A percentile compares a stretch with the other conserved stretches of the same genome.
Evolutionary conservation across 1,284 basidiomycete species (phyloP).

Genomic region (Heterobasidion parviporum): DNA sequence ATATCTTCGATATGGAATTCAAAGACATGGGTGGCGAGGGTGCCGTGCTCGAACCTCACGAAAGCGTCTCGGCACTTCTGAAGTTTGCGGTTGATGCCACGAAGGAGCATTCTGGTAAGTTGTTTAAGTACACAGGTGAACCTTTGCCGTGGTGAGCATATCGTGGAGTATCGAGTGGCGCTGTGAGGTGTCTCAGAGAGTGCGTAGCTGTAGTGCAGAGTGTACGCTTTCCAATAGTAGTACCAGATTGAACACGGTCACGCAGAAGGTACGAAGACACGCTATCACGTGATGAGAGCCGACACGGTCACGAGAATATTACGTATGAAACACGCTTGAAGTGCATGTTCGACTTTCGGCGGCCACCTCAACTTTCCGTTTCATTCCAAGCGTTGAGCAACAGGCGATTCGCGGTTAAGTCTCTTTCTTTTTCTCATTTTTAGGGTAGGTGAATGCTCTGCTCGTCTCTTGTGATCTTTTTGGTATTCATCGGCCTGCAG

Average conservation of each 20-base stretch:
- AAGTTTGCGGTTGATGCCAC: constrained; percentile 16
- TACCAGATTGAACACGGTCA: too few relatives aligned
- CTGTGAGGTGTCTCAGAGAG: neutral
- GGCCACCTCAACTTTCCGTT: neutral
- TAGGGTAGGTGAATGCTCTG: neutral
- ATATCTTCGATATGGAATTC: neutral
- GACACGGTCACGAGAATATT: neutral
- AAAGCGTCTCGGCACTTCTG: constrained; percentile 19
- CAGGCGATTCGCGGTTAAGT: neutral
- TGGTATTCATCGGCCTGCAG: neutral
- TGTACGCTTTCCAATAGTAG: neutral
- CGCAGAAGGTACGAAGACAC: neutral
- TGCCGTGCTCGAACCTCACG: constrained; percentile 21
- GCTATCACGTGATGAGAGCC: neutral
- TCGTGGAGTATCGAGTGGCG: neutral
- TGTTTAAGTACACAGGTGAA: constrained; percentile 21
- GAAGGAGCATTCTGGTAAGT: constrained; percentile 20
- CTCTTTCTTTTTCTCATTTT: neutral
- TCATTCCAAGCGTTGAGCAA: neutral
- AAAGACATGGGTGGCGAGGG: constrained; percentile 24
- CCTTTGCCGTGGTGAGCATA: constrained; percentile 12
- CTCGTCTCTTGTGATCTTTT: neutral
- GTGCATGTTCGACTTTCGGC: neutral
- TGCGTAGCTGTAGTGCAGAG: neutral
- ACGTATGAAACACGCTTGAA: neutral